Conservation (phyloP, 1,139 yeast genomes). For the Chernovozyma aurita region DNA sequence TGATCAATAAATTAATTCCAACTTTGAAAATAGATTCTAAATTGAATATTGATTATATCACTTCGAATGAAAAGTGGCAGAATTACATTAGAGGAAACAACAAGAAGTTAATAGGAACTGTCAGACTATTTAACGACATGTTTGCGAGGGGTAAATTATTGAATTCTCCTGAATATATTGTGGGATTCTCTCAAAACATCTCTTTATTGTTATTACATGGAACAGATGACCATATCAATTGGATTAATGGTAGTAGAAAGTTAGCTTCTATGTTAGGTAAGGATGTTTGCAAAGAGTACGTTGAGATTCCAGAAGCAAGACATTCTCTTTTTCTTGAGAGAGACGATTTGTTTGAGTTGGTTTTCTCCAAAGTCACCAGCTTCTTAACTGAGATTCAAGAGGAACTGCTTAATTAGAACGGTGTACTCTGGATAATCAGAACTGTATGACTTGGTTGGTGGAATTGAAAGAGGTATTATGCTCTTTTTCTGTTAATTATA, state of each 20-base stretch:
- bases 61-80: conserved; percentile 49
- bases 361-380: conserved; percentile 24
- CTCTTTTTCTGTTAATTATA: too few relatives aligned
- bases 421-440: too few relatives aligned
- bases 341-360: conserved; percentile 21
- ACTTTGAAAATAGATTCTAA: conserved; percentile 52
- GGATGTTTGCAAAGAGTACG: conserved; percentile 14
- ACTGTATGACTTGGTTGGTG: too few relatives aligned
- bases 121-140: conserved; percentile 55
- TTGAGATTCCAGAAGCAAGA: conserved; percentile 19
- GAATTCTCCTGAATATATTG: conserved; percentile 36
- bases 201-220: conserved; percentile 56
- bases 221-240: conserved; percentile 31
- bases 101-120: conserved; percentile 38
- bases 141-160: conserved; percentile 56
- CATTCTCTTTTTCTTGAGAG: conserved; percentile 36
- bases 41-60: conserved; percentile 49
- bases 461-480: too few relatives aligned
- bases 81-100: conserved; percentile 38
- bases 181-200: conserved; percentile 38
- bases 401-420: too few relatives aligned
- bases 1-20: conserved; percentile 50
- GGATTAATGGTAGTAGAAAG: conserved; percentile 37
- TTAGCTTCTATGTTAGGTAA: conserved; percentile 30
- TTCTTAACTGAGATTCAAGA: conserved; percentile 24